phyloP scores from a whole-genome alignment of 345 rosid species.

The Noccaea bulbosa region DNA sequence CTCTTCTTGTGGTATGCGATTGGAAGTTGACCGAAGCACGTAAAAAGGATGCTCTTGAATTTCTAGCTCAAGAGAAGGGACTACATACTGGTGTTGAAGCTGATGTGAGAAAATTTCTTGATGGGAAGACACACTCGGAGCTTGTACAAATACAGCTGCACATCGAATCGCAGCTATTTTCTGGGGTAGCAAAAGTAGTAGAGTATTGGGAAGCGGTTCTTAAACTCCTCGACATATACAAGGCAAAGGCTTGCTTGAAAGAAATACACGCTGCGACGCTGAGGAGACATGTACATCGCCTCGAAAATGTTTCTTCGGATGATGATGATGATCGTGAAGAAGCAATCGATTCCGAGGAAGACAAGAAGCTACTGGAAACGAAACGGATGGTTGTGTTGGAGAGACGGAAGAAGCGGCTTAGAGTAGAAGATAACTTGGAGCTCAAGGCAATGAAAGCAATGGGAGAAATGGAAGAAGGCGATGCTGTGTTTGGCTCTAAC shows the following conservation, averaged over 20 bases:
- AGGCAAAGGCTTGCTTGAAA: conserved; percentile 96
- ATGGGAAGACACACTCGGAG: conserved; percentile 76
- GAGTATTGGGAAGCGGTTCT: conserved; percentile 98
- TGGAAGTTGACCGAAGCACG: conserved; percentile 96
- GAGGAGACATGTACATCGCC: conserved; percentile 71
- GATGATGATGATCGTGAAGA: conserved; percentile 62
- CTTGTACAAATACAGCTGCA: conserved; percentile 66
- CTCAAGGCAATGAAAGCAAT: conserved; percentile 82
- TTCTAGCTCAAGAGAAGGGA: conserved; percentile 92
- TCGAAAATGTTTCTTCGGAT: conserved; percentile 68
- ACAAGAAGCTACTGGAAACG: conserved; percentile 69
- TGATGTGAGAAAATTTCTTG: conserved; percentile 76
- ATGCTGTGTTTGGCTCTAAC: conserved; percentile 82
- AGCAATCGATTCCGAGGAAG: conserved; percentile 93
- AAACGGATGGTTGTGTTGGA: conserved; percentile 63
- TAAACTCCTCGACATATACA: conserved; percentile 84
- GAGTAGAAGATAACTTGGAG: conserved; percentile 74
- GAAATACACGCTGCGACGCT: conserved; percentile 89
- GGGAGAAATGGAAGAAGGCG: conserved; percentile 95
- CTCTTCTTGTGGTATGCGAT: conserved; percentile 83
- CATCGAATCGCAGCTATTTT: conserved; percentile 79
- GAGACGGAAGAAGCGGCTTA: conserved; percentile 68
- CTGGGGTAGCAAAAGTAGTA: conserved; percentile 92
- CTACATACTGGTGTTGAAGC: conserved; percentile 84
- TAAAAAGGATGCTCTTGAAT: conserved; percentile 83